phyloP scores from a whole-genome alignment of 1,284 basidiomycete genomes.

The Cyathus olla region DNA sequence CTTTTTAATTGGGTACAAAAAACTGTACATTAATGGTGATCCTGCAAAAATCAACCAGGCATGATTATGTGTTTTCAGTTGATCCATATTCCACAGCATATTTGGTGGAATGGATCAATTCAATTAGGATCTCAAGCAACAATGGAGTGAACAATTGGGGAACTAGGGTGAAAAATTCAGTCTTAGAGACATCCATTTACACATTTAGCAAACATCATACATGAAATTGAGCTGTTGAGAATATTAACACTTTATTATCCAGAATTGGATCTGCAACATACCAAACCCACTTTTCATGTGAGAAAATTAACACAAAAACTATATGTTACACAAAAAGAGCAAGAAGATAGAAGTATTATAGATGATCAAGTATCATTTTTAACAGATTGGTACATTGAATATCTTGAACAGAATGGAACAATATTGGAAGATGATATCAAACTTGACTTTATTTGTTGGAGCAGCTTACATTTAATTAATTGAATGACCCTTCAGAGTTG shows the following conservation, averaged over 20 bases:
- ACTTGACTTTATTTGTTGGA: neutral
- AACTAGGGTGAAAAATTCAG: slow-evolving; percentile 21
- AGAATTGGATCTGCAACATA: neutral
- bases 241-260: slow-evolving; percentile 15
- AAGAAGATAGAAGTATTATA: neutral
- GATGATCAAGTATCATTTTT: neutral
- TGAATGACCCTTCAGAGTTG: neutral
- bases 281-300: neutral
- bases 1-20: slow-evolving; percentile 21
- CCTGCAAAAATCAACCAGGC: slow-evolving; percentile 16
- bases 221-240: slow-evolving; percentile 19
- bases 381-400: neutral
- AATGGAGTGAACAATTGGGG: slow-evolving; percentile 23
- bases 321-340: neutral
- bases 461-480: neutral
- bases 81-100: slow-evolving; percentile 24
- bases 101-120: slow-evolving; percentile 28
- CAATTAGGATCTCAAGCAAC: slow-evolving; percentile 30
- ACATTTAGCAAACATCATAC: slow-evolving; percentile 24
- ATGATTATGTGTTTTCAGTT: slow-evolving; percentile 28
- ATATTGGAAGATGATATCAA: no score
- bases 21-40: slow-evolving; percentile 20
- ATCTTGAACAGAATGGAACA: neutral
- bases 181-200: slow-evolving; percentile 25
- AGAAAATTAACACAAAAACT: neutral